Conservation (phyloP, 768 basidiomycete species). For the Rhizopogon sp. region DNA sequence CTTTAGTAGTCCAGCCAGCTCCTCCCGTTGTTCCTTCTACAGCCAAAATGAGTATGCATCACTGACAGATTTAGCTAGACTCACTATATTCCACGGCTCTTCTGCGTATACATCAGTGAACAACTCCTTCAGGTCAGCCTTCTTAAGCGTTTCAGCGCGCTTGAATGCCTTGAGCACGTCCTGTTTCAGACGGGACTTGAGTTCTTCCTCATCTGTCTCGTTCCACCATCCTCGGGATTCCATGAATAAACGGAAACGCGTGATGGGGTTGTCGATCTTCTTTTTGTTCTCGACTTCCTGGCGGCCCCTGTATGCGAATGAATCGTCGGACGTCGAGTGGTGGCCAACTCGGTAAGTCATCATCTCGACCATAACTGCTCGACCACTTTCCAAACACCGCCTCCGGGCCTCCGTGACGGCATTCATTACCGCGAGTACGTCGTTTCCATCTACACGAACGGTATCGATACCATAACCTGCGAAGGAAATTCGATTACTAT, state of each 20-base stretch:
- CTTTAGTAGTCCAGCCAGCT: conserved; percentile 63
- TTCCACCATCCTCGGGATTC: conserved; percentile 86
- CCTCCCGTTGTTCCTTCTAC: conserved; percentile 81
- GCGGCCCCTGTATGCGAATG: conserved; percentile 85
- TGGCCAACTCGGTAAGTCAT: conserved; percentile 96
- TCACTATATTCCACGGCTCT: conserved; percentile 78
- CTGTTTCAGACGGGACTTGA: conserved; percentile 62
- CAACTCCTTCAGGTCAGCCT: conserved; percentile 69
- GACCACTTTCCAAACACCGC: conserved; percentile 69
- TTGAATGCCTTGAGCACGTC: conserved; percentile 79
- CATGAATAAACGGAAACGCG: conserved; percentile 80
- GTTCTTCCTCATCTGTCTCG: conserved; percentile 62
- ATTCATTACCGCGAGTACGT: conserved; percentile 76
- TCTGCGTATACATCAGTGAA: conserved; percentile 89
- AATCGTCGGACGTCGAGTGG: conserved; percentile 93
- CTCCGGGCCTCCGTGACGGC: conserved; percentile 69
- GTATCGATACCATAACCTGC: conserved; percentile 78
- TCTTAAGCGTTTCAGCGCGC: conserved; percentile 65
- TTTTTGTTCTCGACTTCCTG: conserved; percentile 91
- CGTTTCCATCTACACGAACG: conserved; percentile 91
- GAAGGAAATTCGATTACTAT: background rate
- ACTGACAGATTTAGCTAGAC: conserved; percentile 24
- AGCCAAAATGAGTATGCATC: background rate
- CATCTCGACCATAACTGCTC: conserved; percentile 82
- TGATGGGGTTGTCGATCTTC: conserved; percentile 85